These are phyloP conservation scores for Ettlia oleoabundans DNA, from an alignment of 139 green algal genomes.

Conservation along the genomic window DNA sequence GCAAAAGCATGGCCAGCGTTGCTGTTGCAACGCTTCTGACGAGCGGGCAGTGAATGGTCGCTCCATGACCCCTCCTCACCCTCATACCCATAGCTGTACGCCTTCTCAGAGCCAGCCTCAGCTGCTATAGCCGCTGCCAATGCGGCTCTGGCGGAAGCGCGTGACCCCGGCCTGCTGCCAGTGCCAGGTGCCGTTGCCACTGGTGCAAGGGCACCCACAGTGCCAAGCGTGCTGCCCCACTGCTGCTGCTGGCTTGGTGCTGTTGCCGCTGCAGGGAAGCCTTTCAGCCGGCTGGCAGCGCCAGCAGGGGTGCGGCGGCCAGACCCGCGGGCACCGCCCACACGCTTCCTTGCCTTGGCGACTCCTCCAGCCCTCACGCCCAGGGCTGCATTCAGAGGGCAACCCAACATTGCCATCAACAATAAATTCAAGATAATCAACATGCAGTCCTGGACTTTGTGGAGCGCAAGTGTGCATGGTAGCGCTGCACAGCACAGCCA, in stretches of 20 bases:
- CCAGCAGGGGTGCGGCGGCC: background rate
- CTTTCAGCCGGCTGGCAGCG: background rate
- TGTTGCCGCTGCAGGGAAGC: background rate
- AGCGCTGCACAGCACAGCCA: background rate
- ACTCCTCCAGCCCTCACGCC: constrained; percentile 4
- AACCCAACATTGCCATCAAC: background rate
- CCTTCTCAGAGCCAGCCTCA: background rate
- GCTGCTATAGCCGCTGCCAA: background rate
- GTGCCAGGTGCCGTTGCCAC: background rate
- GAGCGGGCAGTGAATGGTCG: too few relatives aligned
- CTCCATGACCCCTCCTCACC: constrained; percentile 8
- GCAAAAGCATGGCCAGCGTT: too few relatives aligned
- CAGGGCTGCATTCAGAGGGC: background rate
- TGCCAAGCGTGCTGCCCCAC: too few relatives aligned
- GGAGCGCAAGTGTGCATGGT: background rate
- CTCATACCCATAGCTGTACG: background rate
- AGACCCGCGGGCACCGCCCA: background rate
- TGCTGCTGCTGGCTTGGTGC: background rate
- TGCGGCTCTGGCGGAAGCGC: background rate
- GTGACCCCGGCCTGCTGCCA: background rate
- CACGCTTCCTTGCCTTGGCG: constrained; percentile 4
- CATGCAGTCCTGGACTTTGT: background rate
- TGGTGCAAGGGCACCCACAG: too few relatives aligned
- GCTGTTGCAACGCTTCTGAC: too few relatives aligned
- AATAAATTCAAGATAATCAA: too few relatives aligned